These are phyloP conservation scores for Pyropia yezoensis DNA, from an alignment of 23 red algal species.

Conservation along the genomic window DNA sequence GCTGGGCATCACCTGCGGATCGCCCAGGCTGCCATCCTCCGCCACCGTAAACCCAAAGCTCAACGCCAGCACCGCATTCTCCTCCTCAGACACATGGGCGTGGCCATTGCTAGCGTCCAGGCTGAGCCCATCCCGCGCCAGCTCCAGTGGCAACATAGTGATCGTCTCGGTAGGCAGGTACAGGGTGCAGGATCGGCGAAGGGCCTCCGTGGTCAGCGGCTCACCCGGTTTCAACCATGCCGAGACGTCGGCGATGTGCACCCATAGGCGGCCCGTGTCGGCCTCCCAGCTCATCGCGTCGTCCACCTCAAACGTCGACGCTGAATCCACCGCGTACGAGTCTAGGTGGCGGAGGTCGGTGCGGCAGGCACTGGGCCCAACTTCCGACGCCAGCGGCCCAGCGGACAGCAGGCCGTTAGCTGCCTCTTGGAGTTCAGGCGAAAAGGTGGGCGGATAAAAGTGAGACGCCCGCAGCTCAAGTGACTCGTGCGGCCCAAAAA, in stretches of 20 bases:
- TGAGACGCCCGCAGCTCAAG: conserved; percentile 16
- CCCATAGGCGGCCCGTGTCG: conserved; percentile 35
- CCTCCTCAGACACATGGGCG: neutral
- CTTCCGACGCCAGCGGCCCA: conserved; percentile 2
- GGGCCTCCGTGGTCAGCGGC: conserved; percentile 27
- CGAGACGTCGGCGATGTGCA: conserved; percentile 62
- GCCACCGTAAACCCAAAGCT: conserved; percentile 58
- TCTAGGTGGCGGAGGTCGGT: conserved; percentile 35
- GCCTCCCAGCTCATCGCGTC: conserved; percentile 67
- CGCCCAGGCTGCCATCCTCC: conserved; percentile 32
- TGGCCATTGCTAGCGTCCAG: conserved; percentile 13
- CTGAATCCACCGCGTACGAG: conserved; percentile 57
- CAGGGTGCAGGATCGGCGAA: conserved; percentile 33
- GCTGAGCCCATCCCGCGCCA: conserved; percentile 40
- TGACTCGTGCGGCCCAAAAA: conserved; percentile 41
- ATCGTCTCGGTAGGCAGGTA: conserved; percentile 59
- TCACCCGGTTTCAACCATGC: conserved; percentile 25
- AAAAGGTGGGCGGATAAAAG: conserved; percentile 17
- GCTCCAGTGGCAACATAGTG: conserved; percentile 62
- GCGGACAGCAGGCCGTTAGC: conserved; percentile 7
- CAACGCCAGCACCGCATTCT: conserved; percentile 10
- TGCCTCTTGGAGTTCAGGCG: neutral
- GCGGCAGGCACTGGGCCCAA: conserved; percentile 10
- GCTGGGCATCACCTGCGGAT: conserved; percentile 23
- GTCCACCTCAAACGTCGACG: conserved; percentile 68